Conservation (phyloP, 2,329 filamentous ascomycete genomes). For the Dendrostoma leiphaemia region DNA sequence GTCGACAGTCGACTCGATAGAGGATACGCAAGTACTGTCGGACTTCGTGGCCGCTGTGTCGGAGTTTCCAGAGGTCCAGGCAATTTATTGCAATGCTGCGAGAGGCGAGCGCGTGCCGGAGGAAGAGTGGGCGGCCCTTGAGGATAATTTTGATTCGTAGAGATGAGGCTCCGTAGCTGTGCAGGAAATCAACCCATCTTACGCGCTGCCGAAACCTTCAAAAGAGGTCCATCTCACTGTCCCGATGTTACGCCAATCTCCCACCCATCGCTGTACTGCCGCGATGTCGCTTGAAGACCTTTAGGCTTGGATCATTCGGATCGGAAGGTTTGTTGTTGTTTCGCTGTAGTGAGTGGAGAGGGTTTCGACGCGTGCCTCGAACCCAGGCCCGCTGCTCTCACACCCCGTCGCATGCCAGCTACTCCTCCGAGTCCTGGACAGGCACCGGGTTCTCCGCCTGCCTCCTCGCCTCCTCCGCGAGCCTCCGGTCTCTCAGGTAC, state of each 20-base stretch:
- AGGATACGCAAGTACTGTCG: constrained; percentile 54
- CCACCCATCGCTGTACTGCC: neutral
- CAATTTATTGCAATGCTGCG: constrained; percentile 71
- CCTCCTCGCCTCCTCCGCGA: constrained; percentile 36
- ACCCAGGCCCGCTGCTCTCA: no score
- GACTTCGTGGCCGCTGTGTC: constrained; percentile 59
- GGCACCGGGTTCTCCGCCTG: constrained; percentile 16
- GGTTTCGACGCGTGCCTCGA: no score
- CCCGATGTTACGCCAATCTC: neutral
- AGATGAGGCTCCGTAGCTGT: neutral
- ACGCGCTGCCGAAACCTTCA: no score
- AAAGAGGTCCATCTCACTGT: no score
- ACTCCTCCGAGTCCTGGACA: constrained; percentile 21
- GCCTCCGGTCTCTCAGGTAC: constrained; percentile 72
- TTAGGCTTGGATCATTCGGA: no score
- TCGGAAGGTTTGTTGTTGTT: no score
- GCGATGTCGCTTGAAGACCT: no score
- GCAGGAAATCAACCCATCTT: neutral
- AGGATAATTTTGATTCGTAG: constrained; percentile 48
- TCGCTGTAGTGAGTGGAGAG: no score
- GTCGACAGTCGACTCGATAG: constrained; percentile 58
- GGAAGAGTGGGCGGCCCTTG: constrained; percentile 53
- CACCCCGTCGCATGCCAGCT: constrained; percentile 20
- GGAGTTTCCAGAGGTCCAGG: constrained; percentile 72
- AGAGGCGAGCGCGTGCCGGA: constrained; percentile 47